phyloP scores from a whole-genome alignment of 352 stramenopile genomes.

The Pythium rishiriense region DNA sequence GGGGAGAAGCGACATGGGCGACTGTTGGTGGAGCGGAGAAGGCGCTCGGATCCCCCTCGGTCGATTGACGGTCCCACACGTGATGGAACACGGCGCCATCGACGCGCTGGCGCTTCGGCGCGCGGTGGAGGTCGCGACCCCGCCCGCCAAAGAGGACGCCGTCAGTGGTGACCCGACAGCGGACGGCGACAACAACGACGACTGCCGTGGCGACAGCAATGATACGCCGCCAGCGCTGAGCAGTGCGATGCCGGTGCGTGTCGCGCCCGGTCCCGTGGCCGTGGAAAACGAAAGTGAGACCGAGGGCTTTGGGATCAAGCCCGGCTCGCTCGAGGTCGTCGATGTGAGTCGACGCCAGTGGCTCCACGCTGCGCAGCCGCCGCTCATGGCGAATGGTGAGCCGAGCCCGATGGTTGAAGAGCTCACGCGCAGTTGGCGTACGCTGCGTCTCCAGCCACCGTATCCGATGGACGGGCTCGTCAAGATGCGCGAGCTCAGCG shows the following conservation, averaged over 20 bases:
- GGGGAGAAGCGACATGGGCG: no score
- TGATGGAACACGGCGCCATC: no score
- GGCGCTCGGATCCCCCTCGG: no score
- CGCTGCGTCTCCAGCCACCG: constrained; percentile 14
- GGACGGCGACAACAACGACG: background rate
- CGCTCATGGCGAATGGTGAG: background rate
- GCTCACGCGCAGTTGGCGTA: constrained; percentile 21
- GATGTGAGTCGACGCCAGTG: constrained; percentile 9
- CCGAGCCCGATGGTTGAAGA: constrained; percentile 23
- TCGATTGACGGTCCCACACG: no score
- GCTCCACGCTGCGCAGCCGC: constrained; percentile 4
- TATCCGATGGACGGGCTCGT: constrained; percentile 13
- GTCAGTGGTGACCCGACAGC: no score
- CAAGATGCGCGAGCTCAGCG: constrained; percentile 22
- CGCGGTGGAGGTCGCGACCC: no score
- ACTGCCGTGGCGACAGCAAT: background rate
- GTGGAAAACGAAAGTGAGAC: background rate
- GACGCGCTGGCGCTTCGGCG: no score
- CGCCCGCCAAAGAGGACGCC: no score
- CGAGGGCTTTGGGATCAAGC: constrained; percentile 22
- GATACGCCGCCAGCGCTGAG: background rate
- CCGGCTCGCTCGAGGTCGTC: constrained; percentile 20
- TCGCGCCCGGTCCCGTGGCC: background rate
- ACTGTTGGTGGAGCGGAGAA: no score
- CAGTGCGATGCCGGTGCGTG: background rate